Percentiles rank a stretch among this genome's conserved stretches.
Evolutionary conservation across 2,329 filamentous ascomycete genomes (phyloP).

Genomic region (Gnomoniopsis sp.): DNA sequence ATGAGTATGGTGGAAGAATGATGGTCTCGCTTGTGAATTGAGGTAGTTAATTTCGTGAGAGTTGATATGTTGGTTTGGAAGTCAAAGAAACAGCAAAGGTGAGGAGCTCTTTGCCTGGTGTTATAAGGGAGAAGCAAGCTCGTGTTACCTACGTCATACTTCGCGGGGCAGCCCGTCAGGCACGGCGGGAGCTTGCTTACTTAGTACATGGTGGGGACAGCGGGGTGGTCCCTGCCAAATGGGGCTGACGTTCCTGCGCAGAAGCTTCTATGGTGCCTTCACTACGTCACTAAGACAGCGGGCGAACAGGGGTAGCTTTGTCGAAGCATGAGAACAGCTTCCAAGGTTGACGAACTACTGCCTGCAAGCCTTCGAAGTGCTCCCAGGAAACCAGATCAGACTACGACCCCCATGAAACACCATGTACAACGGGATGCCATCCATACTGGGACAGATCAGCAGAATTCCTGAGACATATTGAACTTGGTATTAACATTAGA

Average conservation of each 20-base stretch:
- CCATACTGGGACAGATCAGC: no score
- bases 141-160: constrained; percentile 19
- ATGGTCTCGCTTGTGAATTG: constrained; percentile 8
- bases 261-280: constrained; percentile 2
- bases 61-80: background rate
- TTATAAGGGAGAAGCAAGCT: constrained; percentile 13
- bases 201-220: constrained; percentile 8
- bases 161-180: constrained; percentile 10
- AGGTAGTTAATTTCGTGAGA: background rate
- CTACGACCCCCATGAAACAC: no score
- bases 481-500: no score
- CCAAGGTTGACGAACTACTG: no score
- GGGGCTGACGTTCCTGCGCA: constrained; percentile 9
- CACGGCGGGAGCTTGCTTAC: constrained; percentile 5
- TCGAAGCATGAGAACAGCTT: background rate
- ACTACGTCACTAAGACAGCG: constrained; percentile 15
- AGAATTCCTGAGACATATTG: no score
- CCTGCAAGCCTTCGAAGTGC: background rate
- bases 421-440: no score
- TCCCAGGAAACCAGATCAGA: background rate
- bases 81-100: background rate
- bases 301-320: constrained; percentile 16
- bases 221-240: background rate
- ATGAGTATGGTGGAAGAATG: constrained; percentile 15
- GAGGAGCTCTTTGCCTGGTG: background rate